phyloP scores from a whole-genome alignment of 441 rosid genomes.

The Eutrema salsugineum region DNA sequence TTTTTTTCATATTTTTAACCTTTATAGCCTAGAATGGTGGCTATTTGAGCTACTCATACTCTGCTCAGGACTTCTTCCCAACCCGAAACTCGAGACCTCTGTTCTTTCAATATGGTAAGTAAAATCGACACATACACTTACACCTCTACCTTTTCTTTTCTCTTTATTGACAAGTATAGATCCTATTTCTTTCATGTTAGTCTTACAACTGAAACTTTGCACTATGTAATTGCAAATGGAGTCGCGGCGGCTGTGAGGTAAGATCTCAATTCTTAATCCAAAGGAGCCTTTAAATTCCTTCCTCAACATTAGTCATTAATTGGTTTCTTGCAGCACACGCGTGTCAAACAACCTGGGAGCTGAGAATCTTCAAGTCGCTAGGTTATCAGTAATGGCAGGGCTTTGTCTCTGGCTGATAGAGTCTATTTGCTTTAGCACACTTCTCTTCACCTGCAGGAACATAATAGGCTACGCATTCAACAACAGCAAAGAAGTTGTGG shows the following conservation, averaged over 20 bases:
- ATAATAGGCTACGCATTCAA: conserved; percentile 50
- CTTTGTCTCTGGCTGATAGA: conserved; percentile 36
- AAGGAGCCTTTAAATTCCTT: neutral
- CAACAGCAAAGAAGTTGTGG: conserved; percentile 53
- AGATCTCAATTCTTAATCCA: neutral
- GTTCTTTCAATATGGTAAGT: conserved; percentile 11
- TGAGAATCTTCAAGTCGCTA: conserved; percentile 41
- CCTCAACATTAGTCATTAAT: neutral
- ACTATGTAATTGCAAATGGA: conserved; percentile 20
- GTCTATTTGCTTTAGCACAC: conserved; percentile 21
- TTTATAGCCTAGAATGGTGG: conserved; percentile 83
- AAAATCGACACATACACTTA: neutral
- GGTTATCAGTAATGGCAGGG: conserved; percentile 32
- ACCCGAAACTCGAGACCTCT: conserved; percentile 74
- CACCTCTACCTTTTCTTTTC: neutral
- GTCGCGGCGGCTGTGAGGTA: conserved; percentile 25
- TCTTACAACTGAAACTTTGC: conserved; percentile 19
- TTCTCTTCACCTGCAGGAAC: conserved; percentile 34
- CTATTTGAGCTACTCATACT: conserved; percentile 59
- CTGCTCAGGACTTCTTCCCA: conserved; percentile 39
- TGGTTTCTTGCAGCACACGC: conserved; percentile 14
- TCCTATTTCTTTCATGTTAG: neutral
- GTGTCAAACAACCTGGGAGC: conserved; percentile 61
- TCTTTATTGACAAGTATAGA: neutral
- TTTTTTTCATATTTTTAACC: neutral